Base-by-base conservation (phyloP, 495 filamentous ascomycete species). In the Apodospora peruviana region DNA sequence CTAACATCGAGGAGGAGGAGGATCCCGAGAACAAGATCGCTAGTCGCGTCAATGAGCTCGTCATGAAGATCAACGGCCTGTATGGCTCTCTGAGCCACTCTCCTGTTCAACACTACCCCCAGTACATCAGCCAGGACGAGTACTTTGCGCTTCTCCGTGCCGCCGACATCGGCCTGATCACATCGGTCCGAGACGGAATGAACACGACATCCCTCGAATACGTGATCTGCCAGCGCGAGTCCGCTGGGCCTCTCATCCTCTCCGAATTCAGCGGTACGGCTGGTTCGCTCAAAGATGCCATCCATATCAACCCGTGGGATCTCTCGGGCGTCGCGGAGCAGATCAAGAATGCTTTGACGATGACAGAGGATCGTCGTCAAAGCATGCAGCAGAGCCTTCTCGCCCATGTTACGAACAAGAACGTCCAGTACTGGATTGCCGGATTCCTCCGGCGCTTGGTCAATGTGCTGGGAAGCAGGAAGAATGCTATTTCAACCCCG, bases 201-300 rank as follows among this genome's bases (percentile, higher is more conserved):
- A 96, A 96, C 71, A 95, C 91, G 11, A 95, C 91, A 7, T 90
- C 87, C 62, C 66, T 96, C 43, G 91, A 96, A 66, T 96, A 94
- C 64, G 81, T 96, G 23, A 79, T 96, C 43, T 93, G 88, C 69
- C 91, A 96, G 66, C 84, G 86, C 55, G 83, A 87, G 42, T 83
- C 82, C 34, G 81, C 89, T 60, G 85, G 89, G 1, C 91, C 90
- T 10, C 72, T 96, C 34, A 95, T 96, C 51, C 76, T 96, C 7
- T 96, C 91, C 9, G 91, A 96, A 67, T 96, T 96, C 65, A 95
- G 90, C 29, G 91, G 91, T 53, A 95, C 91, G 0, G 90, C 91
- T 37, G 88, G 89, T 29, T 90, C 83, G 17, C 78, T 96, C 24
- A 80, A 77, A 43, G 84, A 83, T 58, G 91, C 91, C 19, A 86